Conservation (phyloP, 495 filamentous ascomycete genomes). For the Beverwykella pulmonaria region DNA sequence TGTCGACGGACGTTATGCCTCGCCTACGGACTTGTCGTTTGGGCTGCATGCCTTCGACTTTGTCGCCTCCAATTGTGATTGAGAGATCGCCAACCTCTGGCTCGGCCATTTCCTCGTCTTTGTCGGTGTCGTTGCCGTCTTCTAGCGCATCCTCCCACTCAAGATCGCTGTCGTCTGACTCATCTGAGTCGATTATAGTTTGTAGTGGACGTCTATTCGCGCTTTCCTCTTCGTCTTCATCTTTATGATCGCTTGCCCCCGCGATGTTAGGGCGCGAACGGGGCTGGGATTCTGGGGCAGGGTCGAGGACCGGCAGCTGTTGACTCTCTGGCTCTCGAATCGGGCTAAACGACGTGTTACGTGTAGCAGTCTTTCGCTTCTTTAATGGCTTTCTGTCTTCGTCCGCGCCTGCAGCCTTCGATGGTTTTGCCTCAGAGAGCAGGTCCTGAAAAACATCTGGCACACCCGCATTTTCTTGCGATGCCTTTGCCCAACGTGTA, state of each 20-base stretch:
- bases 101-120: slow-evolving; percentile 33
- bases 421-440: slow-evolving; percentile 25
- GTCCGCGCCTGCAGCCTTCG: slow-evolving; percentile 21
- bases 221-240: slow-evolving; percentile 3
- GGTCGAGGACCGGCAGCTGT: not conserved
- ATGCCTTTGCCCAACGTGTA: slow-evolving; percentile 4
- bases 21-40: slow-evolving; percentile 53
- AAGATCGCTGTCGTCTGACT: slow-evolving; percentile 60
- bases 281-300: not conserved
- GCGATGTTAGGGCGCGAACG: not conserved
- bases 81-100: slow-evolving; percentile 53
- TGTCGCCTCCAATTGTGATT: slow-evolving; percentile 60
- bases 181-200: slow-evolving; percentile 41
- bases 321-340: not conserved
- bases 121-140: slow-evolving; percentile 45
- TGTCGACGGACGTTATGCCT: slow-evolving; percentile 69
- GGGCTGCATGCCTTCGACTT: slow-evolving; percentile 40
- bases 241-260: not conserved
- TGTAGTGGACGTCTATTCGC: slow-evolving; percentile 10
- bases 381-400: slow-evolving; percentile 34
- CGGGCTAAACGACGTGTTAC: not conserved
- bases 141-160: slow-evolving; percentile 71
- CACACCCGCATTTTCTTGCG: slow-evolving; percentile 21
- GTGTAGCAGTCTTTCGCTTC: slow-evolving; percentile 28
- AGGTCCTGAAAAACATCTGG: slow-evolving; percentile 35